Percentiles rank a stretch among this genome's conserved stretches.
These are phyloP conservation scores for Skeletonema grethae DNA, from an alignment of 108 stramenopile species.

Conservation along the genomic window DNA sequence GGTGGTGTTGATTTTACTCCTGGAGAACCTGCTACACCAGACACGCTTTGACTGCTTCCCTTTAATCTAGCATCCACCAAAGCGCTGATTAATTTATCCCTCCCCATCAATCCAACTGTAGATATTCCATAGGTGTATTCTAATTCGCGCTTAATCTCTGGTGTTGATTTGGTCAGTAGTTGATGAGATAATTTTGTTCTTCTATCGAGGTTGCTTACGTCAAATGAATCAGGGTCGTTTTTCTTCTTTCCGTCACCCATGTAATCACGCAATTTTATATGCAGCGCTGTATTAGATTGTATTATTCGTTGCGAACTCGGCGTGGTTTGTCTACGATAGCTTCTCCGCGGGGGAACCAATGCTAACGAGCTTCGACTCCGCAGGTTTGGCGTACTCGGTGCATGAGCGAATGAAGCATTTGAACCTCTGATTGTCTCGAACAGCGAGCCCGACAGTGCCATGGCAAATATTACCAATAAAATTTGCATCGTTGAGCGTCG, in stretches of 20 bases:
- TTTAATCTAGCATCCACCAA: conserved; percentile 29
- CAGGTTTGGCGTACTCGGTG: neutral
- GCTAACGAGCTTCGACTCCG: neutral
- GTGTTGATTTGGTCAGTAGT: conserved; percentile 27
- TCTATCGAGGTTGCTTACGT: conserved; percentile 16
- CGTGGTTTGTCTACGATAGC: neutral
- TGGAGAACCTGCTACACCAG: neutral
- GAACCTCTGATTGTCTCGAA: neutral
- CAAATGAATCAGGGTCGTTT: conserved; percentile 16
- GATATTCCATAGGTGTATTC: conserved; percentile 35
- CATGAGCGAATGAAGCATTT: neutral
- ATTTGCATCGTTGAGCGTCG: neutral
- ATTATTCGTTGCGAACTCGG: neutral
- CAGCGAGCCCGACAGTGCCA: neutral
- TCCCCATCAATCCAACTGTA: conserved; percentile 25
- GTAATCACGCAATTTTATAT: conserved; percentile 24
- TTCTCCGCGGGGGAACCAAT: neutral
- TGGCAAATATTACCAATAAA: neutral
- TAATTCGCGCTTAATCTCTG: conserved; percentile 38
- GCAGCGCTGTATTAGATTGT: conserved; percentile 3
- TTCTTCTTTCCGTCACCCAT: conserved; percentile 21
- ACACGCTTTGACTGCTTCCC: conserved; percentile 3
- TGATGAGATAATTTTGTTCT: conserved; percentile 25
- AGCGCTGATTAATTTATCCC: conserved; percentile 21
- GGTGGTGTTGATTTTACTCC: neutral